A percentile compares a stretch with the other conserved stretches of the same genome.
Conservation (phyloP, 441 rosid genomes). For the Populus tomentosa region DNA sequence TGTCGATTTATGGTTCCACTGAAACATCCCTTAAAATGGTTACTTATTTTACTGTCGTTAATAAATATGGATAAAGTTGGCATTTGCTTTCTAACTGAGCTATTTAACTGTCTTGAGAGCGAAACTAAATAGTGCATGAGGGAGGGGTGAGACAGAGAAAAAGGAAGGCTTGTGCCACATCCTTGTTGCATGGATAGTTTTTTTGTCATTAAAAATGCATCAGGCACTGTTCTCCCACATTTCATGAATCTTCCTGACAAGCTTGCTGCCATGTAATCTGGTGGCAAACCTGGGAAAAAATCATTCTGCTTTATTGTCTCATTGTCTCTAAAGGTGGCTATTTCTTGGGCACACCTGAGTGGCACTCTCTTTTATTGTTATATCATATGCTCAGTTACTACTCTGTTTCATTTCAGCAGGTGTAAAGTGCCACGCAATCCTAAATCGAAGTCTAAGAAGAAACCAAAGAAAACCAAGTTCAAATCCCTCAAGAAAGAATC, state of each 20-base stretch:
- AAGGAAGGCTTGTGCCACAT: no score
- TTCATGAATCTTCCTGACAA: not conserved
- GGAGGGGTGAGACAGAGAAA: no score
- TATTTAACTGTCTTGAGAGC: not conserved
- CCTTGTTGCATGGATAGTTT: not conserved
- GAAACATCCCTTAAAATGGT: not conserved
- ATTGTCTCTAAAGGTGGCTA: not conserved
- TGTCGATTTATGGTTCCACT: not conserved
- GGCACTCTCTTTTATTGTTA: not conserved
- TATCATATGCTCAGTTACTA: not conserved
- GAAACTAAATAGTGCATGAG: not conserved
- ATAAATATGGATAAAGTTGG: no score
- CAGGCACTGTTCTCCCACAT: not conserved
- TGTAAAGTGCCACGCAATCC: constrained; percentile 43
- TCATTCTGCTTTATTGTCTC: not conserved
- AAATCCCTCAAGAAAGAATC: constrained; percentile 92
- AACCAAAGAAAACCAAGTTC: constrained; percentile 84
- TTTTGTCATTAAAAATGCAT: not conserved
- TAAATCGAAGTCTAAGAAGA: constrained; percentile 85
- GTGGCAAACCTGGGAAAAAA: not conserved
- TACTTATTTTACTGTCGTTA: not conserved
- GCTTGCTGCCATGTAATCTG: not conserved
- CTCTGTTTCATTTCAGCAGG: constrained; percentile 42
- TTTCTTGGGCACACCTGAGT: not conserved
- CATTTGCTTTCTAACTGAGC: not conserved